Percentiles rank a stretch among this genome's conserved stretches.
Conservation (phyloP, 495 filamentous ascomycete genomes). For the Aspergillus heteromorphus region DNA sequence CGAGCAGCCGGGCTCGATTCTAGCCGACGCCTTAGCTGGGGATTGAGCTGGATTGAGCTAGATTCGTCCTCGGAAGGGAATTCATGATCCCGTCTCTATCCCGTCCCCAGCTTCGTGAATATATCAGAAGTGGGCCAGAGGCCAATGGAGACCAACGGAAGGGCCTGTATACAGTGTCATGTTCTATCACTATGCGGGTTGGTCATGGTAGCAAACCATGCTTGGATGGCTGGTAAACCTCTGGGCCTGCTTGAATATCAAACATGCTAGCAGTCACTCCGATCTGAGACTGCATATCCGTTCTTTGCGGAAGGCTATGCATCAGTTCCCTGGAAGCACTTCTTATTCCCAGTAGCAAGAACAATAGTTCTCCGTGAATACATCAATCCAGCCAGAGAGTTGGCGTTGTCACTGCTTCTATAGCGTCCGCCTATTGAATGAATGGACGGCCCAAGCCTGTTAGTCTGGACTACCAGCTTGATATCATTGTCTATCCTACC, state of each 20-base stretch:
- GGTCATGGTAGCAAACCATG: background rate
- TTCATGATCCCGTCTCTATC: too few species aligned
- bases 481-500: background rate
- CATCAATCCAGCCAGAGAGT: background rate
- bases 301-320: background rate
- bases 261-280: background rate
- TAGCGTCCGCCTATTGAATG: too few species aligned
- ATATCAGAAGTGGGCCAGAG: background rate
- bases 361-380: background rate
- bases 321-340: background rate
- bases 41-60: background rate
- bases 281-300: background rate
- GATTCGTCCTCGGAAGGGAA: background rate
- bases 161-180: background rate
- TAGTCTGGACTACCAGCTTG: too few species aligned
- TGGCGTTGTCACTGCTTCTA: background rate
- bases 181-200: background rate
- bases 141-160: background rate
- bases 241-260: background rate
- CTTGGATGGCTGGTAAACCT: background rate
- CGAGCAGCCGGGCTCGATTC: background rate
- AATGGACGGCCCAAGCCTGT: too few species aligned
- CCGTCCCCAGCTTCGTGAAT: too few species aligned
- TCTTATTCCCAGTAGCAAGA: background rate
- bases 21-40: background rate